These are phyloP conservation scores for Penicillium decumbens DNA, from an alignment of 2,329 filamentous ascomycete genomes.

Conservation along the genomic window DNA sequence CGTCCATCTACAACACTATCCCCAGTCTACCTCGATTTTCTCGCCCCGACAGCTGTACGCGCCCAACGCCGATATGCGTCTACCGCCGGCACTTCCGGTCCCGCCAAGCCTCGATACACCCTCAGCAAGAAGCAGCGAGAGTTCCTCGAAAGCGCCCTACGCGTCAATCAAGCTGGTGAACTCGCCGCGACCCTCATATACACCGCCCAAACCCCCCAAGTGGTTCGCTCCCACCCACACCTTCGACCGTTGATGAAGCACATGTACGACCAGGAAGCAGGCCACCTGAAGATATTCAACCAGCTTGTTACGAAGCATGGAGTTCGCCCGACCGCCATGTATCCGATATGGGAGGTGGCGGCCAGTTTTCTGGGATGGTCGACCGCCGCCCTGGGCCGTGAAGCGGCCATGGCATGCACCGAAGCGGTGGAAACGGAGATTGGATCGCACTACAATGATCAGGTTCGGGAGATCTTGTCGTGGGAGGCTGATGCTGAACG, in stretches of 20 bases:
- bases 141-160: constrained; percentile 74
- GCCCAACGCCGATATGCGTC: constrained; percentile 27
- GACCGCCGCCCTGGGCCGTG: constrained; percentile 80
- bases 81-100: constrained; percentile 23
- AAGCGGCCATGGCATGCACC: constrained; percentile 97
- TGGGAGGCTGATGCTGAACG: constrained; percentile 74
- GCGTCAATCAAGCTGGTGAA: constrained; percentile 96
- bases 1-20: constrained; percentile 11
- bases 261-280: constrained; percentile 96
- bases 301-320: constrained; percentile 75
- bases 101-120: constrained; percentile 46
- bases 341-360: constrained; percentile 79
- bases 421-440: constrained; percentile 99
- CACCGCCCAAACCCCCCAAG: constrained; percentile 75
- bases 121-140: constrained; percentile 66
- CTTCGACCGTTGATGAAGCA: constrained; percentile 88
- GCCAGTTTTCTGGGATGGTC: constrained; percentile 81
- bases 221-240: constrained; percentile 76
- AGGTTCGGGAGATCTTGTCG: constrained; percentile 74
- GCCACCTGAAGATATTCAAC: constrained; percentile 84
- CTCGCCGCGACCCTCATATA: constrained; percentile 96
- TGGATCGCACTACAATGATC: constrained; percentile 88
- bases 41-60: constrained; percentile 30
- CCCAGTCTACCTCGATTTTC: constrained; percentile 36
- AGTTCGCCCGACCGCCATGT: constrained; percentile 86